A percentile compares a stretch with the other conserved stretches of the same genome.
These are phyloP conservation scores for Candida nemodendra DNA, from an alignment of 805 yeast species.

Conservation along the genomic window DNA sequence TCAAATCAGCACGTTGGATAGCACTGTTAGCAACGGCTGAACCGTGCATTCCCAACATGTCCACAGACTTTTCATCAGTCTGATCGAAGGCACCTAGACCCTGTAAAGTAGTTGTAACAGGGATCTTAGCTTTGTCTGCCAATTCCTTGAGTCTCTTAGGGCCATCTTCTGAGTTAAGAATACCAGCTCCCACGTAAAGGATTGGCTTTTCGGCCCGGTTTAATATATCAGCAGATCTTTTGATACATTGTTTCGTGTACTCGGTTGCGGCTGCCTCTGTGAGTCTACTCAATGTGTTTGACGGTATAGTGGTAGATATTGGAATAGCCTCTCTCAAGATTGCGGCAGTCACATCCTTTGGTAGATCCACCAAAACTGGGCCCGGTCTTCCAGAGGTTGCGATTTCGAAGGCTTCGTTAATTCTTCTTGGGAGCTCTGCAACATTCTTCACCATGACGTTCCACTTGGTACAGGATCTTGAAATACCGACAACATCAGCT, in stretches of 20 bases:
- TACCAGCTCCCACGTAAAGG: constrained; percentile 90
- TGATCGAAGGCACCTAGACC: constrained; percentile 95
- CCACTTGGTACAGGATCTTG: constrained; percentile 98
- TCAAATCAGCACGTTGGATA: constrained; percentile 89
- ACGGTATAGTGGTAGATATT: constrained; percentile 70
- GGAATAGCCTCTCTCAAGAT: constrained; percentile 87
- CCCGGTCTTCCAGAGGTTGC: constrained; percentile 97
- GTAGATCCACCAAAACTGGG: constrained; percentile 95
- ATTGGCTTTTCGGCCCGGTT: constrained; percentile 86
- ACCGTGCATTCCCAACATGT: constrained; percentile 99
- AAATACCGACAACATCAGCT: constrained; percentile 96
- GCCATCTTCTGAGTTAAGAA: constrained; percentile 75
- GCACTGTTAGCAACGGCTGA: constrained; percentile 92
- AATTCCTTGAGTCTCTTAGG: constrained; percentile 77
- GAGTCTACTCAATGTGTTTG: constrained; percentile 64
- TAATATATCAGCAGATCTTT: constrained; percentile 73
- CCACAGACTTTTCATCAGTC: constrained; percentile 82
- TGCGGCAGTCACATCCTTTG: constrained; percentile 96
- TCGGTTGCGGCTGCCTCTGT: constrained; percentile 70
- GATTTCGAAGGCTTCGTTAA: constrained; percentile 97
- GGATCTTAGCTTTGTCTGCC: constrained; percentile 87
- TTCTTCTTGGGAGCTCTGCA: constrained; percentile 90
- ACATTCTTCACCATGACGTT: constrained; percentile 96
- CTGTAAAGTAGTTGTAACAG: constrained; percentile 94
- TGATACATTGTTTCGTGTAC: constrained; percentile 70